Base-by-base conservation (phyloP, 495 filamentous ascomycete species). In the Extremus antarcticus region DNA sequence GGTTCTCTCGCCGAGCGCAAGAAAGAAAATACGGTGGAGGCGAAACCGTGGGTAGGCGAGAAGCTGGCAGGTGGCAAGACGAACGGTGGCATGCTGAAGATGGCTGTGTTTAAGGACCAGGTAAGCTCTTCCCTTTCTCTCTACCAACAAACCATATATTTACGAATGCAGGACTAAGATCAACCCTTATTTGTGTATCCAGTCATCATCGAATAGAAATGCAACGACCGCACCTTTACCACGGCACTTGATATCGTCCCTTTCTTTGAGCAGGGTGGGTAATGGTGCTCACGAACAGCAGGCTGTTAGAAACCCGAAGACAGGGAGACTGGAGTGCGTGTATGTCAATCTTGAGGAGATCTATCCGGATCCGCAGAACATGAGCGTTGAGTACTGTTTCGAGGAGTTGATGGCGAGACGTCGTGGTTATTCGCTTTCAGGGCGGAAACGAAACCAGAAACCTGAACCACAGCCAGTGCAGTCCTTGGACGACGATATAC, bases 141-240 rank as follows among this genome's bases (percentile, higher is more conserved):
- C 61, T 47, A n/a, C 65, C 64, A 53, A 65, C 62, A 75, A 68
- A 72, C 71, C 75, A 70, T 62, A 77, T 88, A 80, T 95, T 94
- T 90, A 95, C 90, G 78, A 84, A 81, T 79, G 81, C 77, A 95
- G 90, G 90, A 94, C 89, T 95, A 94, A 95, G 88, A 75, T 78
- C 74, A 72, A 71, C 74, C 77, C 77, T 68, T 78, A 71, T 65
- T 60, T 73, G 66, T 77, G 72, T 80, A 78, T 78, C 65, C 77
- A 83, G 80, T 82, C 76, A 40, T 40, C 50, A 39, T 35, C 23
- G 52, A 65, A 17, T 17, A 17, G 13, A 3, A 11, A 75, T 73
- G 61, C 63, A 72, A 58, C 62, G 3, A 19, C 24, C 41, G 17
- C 41, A 45, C 20, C 20, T 24, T 22, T 51, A 20, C 48, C 48